Evolutionary conservation across 805 yeast genomes (phyloP), one percentile per base, ranked within the genome.

Genomic region (Kodamaea restingae): DNA sequence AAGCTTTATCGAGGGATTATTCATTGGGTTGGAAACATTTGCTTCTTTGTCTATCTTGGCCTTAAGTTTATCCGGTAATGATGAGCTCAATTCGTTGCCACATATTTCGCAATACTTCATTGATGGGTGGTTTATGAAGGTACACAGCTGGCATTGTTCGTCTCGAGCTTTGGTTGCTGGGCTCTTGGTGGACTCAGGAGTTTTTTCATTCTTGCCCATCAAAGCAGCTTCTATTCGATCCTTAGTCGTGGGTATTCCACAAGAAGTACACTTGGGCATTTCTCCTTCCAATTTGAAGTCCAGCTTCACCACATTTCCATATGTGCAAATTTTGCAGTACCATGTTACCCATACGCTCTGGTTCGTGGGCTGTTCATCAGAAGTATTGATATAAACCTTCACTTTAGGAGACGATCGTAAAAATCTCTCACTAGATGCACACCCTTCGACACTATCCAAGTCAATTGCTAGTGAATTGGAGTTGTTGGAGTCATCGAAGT

Each of bases 241-340:
- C 14, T 25, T 32, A 8, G 50, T 39, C 3, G 58, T 50, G 14
- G 44, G 58, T 12, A 68, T 57, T 8, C 74, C 74, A 51, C 74
- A 69, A 6, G 70, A 59, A 1, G 51, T 55, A 45, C 74, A 69
- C 38, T 49, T 47, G 7, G 70, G 70, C n/a, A 55, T 33, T 10
- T 49, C 48, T n/a, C 47, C 42, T 15, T 43, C 45, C 15, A 52
- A 24, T 32, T 58, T 55, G 12, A 46, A 42, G 7, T 46, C 45
- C 10, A 47, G 33, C 7, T 43, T 28, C 17, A 59, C 44, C 32
- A 52, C 59, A 52, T 88, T 87, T 18, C 80, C 68, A 54, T 70
- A 84, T n/a, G 78, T 77, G 59, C 98, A 91, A 3, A 93, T 90
- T n/a, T 84, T 82, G 57, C 98, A 91, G 1, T 74, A 72, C 98